Evolutionary conservation across 202 grass and related monocot species (phyloP), one percentile per base, ranked within the genome.

Genomic region (Carex arenaria): DNA sequence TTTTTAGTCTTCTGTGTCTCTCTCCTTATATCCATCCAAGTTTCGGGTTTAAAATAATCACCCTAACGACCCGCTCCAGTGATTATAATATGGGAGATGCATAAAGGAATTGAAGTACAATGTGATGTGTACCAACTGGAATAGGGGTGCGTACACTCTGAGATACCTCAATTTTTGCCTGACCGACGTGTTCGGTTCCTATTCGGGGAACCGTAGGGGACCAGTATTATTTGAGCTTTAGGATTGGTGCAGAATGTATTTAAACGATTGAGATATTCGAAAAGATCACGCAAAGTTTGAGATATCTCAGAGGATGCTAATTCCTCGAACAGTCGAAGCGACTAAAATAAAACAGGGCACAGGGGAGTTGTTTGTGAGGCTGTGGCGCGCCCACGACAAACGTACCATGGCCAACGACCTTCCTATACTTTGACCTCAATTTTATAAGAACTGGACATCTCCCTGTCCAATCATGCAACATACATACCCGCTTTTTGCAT

Each of bases 311-410:
- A 26, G 26, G 26, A 26, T 1, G 26, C 26, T 0, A 26, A 26
- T 26, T 26, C 26, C 36, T 17, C 14, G 43, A 82, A 74, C 45
- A 52, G 69, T 73, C 4, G 40, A 73, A 73, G 43, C 10, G 13
- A 53, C 19, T 52, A 52, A 67, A 67, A 81, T 52, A 53, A 67
- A 81, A 66, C 56, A 64, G 77, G 59, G 19, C 6, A 34, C 64
- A 69, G 63, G 45, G 64, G 62, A 56, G 45, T 69, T 55, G 20
- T 67, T 83, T 89, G 62, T 86, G 87, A 82, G 83, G 84, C 68
- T 61, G 57, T 80, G 77, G 77, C 49, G 81, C 53, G 34, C 19
- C 70, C 65, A 86, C 62, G 84, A 47, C 73, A 18, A 28, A 45
- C 18, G n/a, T 10, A 53, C 23, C 55, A 53, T 30, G 32, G 69